Base-by-base conservation (phyloP, 192 early-diverging fungal genomes). In the Coemansia brasiliensis region DNA sequence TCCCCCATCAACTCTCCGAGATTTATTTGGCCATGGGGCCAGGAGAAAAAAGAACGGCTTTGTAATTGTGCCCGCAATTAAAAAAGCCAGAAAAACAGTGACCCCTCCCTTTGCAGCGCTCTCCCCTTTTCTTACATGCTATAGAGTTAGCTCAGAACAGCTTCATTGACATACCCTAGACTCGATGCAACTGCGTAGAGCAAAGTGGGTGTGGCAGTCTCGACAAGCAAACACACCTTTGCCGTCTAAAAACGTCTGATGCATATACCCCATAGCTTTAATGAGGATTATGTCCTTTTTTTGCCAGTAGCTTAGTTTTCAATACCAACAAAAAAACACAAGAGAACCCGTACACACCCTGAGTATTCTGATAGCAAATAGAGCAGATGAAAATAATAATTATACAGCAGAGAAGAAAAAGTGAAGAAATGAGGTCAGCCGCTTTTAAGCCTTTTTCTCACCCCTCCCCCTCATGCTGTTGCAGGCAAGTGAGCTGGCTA, bases 161-260 rank as follows among this genome's bases (percentile, higher is more conserved):
- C 15, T 9, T 11, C 11, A 26, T 37, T 13, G 0, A 59, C 61
- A 15, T 69, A 78, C 74, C 65, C 65, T 71, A 39, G 76, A 79
- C 17, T 53, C 45, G 44, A 79, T 52, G 27, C 64, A 51, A 48
- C 61, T 58, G 49, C 71, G 63, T 38, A 57, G 46, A 24, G 63
- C 61, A 37, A 79, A 56, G 40, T 79, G 76, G 1, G 76, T 79
- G 44, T 63, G 65, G 59, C 76, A 79, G 58, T 69, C 42, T 37
- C 55, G 56, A 56, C 76, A 79, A 9, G 57, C 66, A 59, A 68
- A 79, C 21, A 79, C 59, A 22, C 66, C 76, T 17, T 58, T 49
- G 35, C 66, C 66, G 15, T 43, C 53, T 9, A 72, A 56, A 43
- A 72, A 79, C 21, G 60, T 55, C 60, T 79, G 71, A 65, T 79